A percentile compares a stretch with the other conserved stretches of the same genome.
phyloP scores from a whole-genome alignment of 208 protist species.

The Giardia muris region DNA sequence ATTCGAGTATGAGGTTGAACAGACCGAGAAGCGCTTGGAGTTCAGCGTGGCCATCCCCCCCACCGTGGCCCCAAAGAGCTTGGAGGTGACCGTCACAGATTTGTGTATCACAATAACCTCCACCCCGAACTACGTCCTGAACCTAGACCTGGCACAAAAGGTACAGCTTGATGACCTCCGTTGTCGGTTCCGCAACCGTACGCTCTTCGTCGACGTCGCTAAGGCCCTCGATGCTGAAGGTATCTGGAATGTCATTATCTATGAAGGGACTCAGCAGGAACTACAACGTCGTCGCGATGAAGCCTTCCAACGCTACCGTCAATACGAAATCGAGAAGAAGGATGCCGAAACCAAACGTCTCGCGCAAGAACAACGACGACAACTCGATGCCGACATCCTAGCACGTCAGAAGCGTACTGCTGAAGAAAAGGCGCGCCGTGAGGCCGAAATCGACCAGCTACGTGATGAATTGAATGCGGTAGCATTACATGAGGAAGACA shows the following conservation, averaged over 20 bases:
- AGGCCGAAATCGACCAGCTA: not conserved
- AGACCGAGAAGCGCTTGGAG: not conserved
- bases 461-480: not conserved
- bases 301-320: not conserved
- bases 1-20: not conserved
- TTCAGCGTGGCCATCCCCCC: not conserved
- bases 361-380: not conserved
- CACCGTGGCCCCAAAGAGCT: not conserved
- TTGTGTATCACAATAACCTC: not conserved
- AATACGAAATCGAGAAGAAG: not conserved
- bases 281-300: not conserved
- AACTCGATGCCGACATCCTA: not conserved
- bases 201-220: not conserved
- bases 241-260: not conserved
- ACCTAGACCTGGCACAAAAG: not conserved
- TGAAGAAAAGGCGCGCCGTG: not conserved
- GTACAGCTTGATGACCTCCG: not conserved
- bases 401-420: not conserved
- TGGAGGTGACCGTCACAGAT: not conserved
- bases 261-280: not conserved
- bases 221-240: not conserved
- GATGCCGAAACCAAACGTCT: not conserved
- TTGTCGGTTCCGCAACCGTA: not conserved
- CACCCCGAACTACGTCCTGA: not conserved
- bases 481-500: not conserved